These are phyloP conservation scores for Eutrema yunnanense DNA, from an alignment of 345 rosid species.

Conservation along the genomic window DNA sequence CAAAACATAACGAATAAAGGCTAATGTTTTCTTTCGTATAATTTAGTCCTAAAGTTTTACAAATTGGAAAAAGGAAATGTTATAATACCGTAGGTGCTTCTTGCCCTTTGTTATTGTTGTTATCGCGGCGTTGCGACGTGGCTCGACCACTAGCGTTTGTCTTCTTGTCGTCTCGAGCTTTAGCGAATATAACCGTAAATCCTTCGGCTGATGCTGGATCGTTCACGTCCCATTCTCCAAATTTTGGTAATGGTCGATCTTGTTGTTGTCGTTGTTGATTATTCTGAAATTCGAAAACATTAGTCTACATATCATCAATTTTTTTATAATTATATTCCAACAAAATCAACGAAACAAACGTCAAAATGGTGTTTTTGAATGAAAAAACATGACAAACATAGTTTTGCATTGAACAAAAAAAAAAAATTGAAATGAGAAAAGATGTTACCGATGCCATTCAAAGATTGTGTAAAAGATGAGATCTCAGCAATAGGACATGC, in stretches of 20 bases:
- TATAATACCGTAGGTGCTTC: constrained; percentile 23
- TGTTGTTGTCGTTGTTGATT: constrained; percentile 40
- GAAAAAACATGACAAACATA: neutral
- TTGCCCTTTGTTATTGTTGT: constrained; percentile 13
- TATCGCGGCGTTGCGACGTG: constrained; percentile 29
- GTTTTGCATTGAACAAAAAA: neutral
- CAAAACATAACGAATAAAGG: neutral
- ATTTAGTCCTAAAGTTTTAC: neutral
- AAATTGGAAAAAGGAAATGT: neutral
- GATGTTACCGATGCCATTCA: constrained; percentile 35
- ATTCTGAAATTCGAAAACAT: neutral
- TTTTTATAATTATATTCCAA: neutral
- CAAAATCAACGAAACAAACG: neutral
- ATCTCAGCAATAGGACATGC: neutral
- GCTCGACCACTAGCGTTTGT: constrained; percentile 33
- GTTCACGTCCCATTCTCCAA: constrained; percentile 76
- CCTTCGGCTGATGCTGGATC: constrained; percentile 78
- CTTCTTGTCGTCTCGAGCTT: constrained; percentile 65
- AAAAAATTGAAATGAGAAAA: neutral
- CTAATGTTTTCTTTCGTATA: neutral
- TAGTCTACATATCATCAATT: too few relatives aligned
- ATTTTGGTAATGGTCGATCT: constrained; percentile 61
- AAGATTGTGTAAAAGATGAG: neutral
- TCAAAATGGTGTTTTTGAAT: too few relatives aligned
- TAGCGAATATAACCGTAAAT: constrained; percentile 60